Percentiles rank a stretch among this genome's conserved stretches.
These are phyloP conservation scores for Pseudonitzschia multistriata DNA, from an alignment of 108 stramenopile genomes.

Conservation along the genomic window DNA sequence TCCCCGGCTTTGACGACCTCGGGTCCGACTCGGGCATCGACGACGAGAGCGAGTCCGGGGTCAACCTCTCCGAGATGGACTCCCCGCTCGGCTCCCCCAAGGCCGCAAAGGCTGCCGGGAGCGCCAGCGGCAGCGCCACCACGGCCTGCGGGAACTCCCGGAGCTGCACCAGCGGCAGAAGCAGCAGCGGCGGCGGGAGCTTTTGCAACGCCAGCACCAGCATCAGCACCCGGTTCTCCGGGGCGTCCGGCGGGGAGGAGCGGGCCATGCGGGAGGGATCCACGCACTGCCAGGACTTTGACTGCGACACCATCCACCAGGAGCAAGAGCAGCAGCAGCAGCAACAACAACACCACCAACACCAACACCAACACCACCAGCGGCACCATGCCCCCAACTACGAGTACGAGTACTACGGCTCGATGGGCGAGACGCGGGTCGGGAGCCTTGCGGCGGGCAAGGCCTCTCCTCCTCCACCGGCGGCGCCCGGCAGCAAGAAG, in stretches of 20 bases:
- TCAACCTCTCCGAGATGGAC: neutral
- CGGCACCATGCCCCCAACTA: neutral
- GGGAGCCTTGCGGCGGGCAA: neutral
- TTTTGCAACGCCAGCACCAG: neutral
- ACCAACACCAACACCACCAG: too few relatives aligned
- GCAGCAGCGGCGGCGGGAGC: neutral
- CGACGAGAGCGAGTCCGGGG: constrained; percentile 11
- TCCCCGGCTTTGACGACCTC: constrained; percentile 5
- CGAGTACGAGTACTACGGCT: constrained; percentile 3
- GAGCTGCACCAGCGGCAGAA: neutral
- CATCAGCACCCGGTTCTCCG: neutral
- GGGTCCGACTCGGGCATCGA: neutral
- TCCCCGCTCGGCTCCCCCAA: too few relatives aligned
- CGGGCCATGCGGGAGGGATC: neutral
- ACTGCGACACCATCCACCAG: too few relatives aligned
- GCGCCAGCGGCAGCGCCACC: neutral
- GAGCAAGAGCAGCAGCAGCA: too few relatives aligned
- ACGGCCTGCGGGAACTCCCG: neutral
- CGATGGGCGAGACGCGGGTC: neutral
- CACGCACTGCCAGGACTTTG: constrained; percentile 8
- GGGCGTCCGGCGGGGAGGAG: neutral
- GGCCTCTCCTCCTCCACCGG: neutral
- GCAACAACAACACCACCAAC: too few relatives aligned
- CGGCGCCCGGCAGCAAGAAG: neutral
- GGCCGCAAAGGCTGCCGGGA: too few relatives aligned